Percentiles rank a stretch among this genome's conserved stretches.
These are phyloP conservation scores for Lipomyces yamanashiensis DNA, from an alignment of 805 yeast genomes.

Conservation along the genomic window DNA sequence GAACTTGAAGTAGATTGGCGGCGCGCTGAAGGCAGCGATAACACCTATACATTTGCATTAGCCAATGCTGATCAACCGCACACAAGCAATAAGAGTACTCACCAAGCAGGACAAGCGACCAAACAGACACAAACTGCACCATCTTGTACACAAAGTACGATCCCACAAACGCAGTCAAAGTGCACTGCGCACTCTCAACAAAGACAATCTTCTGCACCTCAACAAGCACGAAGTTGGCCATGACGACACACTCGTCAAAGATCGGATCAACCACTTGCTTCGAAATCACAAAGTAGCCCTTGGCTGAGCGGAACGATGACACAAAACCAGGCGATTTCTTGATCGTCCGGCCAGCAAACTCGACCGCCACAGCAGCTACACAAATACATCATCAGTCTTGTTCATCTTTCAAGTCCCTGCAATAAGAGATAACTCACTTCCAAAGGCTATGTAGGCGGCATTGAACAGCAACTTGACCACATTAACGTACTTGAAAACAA, in stretches of 20 bases:
- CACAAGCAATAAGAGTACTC: neutral
- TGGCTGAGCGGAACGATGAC: constrained; percentile 17
- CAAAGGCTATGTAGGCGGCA: constrained; percentile 23
- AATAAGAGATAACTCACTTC: constrained; percentile 18
- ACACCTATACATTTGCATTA: constrained; percentile 51
- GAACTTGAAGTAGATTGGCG: constrained; percentile 72
- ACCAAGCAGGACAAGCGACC: constrained; percentile 24
- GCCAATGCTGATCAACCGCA: neutral
- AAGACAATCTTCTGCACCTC: constrained; percentile 32
- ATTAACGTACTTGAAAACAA: constrained; percentile 20
- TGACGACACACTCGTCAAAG: constrained; percentile 17
- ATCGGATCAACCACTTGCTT: constrained; percentile 27
- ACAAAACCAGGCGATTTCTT: constrained; percentile 28
- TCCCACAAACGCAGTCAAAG: constrained; percentile 26
- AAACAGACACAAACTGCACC: constrained; percentile 27
- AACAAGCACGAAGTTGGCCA: constrained; percentile 28
- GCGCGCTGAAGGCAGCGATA: constrained; percentile 70
- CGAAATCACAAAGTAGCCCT: constrained; percentile 25
- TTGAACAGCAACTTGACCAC: constrained; percentile 21
- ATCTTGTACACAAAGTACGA: constrained; percentile 24
- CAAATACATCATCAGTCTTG: neutral
- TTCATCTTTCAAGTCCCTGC: neutral
- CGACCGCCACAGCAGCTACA: constrained; percentile 30
- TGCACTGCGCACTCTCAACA: constrained; percentile 26
- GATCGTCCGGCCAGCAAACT: constrained; percentile 32